Evolutionary conservation across 2,329 filamentous ascomycete genomes (phyloP).

Genomic region (Venturia oleaginea): DNA sequence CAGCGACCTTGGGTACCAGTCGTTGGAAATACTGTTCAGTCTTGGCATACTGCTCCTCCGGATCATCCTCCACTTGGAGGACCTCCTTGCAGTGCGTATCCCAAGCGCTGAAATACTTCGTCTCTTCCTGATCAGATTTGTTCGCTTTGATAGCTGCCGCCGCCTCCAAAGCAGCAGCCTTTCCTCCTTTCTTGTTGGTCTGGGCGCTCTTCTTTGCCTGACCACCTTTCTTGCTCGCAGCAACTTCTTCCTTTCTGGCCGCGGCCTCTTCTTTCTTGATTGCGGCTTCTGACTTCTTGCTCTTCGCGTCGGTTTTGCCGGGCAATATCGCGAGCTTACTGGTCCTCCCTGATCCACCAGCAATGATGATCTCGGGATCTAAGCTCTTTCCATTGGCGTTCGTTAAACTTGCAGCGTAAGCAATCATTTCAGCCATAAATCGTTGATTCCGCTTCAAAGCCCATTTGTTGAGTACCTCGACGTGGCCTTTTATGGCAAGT

Average conservation of each 20-base stretch:
- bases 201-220: constrained; percentile 10
- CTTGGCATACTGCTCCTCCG: constrained; percentile 1
- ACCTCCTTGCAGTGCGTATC: constrained; percentile 8
- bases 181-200: constrained; percentile 12
- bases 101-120: constrained; percentile 7
- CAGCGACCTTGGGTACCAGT: not conserved
- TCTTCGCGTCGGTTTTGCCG: constrained; percentile 11
- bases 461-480: constrained; percentile 19
- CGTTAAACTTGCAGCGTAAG: constrained; percentile 62
- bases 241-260: not conserved
- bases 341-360: constrained; percentile 23
- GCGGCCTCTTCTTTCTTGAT: not conserved
- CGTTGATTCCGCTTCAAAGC: constrained; percentile 43
- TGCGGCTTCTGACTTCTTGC: not conserved
- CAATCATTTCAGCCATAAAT: constrained; percentile 58
- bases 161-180: constrained; percentile 13
- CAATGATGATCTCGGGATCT: constrained; percentile 55
- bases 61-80: not conserved
- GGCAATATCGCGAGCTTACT: constrained; percentile 13
- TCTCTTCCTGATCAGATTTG: constrained; percentile 5
- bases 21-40: constrained; percentile 7
- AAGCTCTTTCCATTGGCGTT: constrained; percentile 54
- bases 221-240: not conserved
- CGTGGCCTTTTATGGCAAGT: constrained; percentile 32
- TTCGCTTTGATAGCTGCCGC: constrained; percentile 11